Base-by-base conservation (phyloP, 2,329 filamentous ascomycete genomes). In the Meredithiella fracta region DNA sequence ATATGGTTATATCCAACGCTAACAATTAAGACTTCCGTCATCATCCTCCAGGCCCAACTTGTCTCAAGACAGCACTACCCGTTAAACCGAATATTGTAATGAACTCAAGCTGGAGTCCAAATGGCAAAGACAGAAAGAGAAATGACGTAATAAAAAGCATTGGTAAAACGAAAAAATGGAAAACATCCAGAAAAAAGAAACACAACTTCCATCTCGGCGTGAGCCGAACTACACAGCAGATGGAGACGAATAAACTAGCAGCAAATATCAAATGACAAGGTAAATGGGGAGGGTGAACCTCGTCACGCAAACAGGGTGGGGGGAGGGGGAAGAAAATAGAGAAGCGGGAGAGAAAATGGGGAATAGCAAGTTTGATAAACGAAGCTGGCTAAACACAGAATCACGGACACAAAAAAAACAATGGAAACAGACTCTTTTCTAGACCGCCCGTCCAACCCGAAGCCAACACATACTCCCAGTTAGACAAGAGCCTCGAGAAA, bases 381-480 rank as follows among this genome's bases (percentile, higher is more conserved):
- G 29, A 23, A 38, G 40, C 26, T 26, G 42, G 42, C 37, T 49
- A 38, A 51, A 49, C 51, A 53, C 22, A 26, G 51, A 44, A 37
- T 34, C 51, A 47, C 40, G 25, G 25, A 51, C 42, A 37, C 47
- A 51, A 38, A 51, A 14, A 50, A 58, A 58, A 20, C 53, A 53
- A 53, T 25, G 31, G 47, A 47, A 17, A 57, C 23, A 40, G 6
- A 47, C 22, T 23, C 53, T 49, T 20, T 23, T 42, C 15, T 53
- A n/a, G 17, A 34, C 9, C 52, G 20, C 29, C 8, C 26, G 25
- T 55, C 29, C 90, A 95, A 71, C 89, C 94, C 74, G 89, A 86
- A 67, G 87, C 86, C 67, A 87, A 80, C 67, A 79, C 87, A 69
- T 87, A 87, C 72, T 97, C 90, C n/a, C 81, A 97, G 22, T 47